Conservation (phyloP, 2,329 filamentous ascomycete genomes). For the Cladosporium sphaerospermum region DNA sequence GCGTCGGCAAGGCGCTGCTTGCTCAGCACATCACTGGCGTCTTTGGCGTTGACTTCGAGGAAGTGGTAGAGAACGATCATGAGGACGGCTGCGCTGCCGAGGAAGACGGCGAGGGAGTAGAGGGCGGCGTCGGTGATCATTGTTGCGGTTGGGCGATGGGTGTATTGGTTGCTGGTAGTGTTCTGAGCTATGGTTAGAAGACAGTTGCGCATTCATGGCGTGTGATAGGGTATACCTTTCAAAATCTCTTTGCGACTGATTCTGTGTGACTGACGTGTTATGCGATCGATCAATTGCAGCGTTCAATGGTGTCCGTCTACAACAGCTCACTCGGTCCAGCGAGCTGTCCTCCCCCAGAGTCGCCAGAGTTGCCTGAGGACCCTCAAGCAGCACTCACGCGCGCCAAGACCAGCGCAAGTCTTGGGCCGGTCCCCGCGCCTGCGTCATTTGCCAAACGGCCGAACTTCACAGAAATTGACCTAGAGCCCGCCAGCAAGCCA, state of each 20-base stretch:
- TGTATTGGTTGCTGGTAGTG: not conserved
- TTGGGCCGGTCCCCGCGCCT: not conserved
- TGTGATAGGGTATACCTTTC: too few species aligned
- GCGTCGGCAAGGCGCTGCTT: slow-evolving; percentile 29
- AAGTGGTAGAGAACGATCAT: slow-evolving; percentile 95
- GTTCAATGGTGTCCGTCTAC: not conserved
- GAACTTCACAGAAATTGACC: slow-evolving; percentile 11
- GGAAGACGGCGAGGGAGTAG: slow-evolving; percentile 86
- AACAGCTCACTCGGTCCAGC: not conserved
- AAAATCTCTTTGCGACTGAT: too few species aligned
- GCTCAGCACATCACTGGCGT: slow-evolving; percentile 33
- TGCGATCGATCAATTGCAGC: not conserved
- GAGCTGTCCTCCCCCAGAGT: slow-evolving; percentile 7
- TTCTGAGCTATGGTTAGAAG: not conserved
- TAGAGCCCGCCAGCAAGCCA: not conserved
- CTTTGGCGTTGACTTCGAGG: slow-evolving; percentile 83
- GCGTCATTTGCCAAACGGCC: slow-evolving; percentile 7
- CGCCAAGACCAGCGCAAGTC: too few species aligned
- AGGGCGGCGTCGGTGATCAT: slow-evolving; percentile 96
- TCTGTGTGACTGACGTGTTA: too few species aligned
- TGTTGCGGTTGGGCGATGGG: slow-evolving; percentile 32
- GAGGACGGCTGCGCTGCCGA: slow-evolving; percentile 83
- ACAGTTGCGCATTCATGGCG: too few species aligned
- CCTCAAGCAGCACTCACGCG: too few species aligned
- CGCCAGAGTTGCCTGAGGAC: not conserved